phyloP scores from a whole-genome alignment of 768 basidiomycete genomes.

The Amanita rimosa region DNA sequence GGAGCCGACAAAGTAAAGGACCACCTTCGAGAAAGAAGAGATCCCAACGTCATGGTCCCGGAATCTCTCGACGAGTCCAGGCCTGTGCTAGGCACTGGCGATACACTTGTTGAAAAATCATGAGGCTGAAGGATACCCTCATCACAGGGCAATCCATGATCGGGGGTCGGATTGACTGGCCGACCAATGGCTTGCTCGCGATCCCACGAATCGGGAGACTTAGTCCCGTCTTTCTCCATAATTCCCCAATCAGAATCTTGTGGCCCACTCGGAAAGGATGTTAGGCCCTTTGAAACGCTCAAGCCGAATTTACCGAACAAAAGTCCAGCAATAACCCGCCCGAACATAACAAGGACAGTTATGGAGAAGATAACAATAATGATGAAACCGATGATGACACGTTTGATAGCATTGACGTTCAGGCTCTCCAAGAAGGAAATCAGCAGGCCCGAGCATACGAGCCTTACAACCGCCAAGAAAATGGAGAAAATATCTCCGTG shows the following conservation, averaged over 20 bases:
- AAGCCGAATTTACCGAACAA: conserved; percentile 29
- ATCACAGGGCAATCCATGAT: conserved; percentile 29
- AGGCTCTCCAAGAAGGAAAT: conserved; percentile 67
- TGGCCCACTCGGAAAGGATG: neutral
- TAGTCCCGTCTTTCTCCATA: conserved; percentile 24
- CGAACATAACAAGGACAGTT: conserved; percentile 46
- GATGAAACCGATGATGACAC: conserved; percentile 72
- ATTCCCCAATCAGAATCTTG: conserved; percentile 21
- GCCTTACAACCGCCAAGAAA: conserved; percentile 55
- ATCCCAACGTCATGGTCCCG: conserved; percentile 26
- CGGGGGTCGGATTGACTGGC: conserved; percentile 43
- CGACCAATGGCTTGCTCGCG: conserved; percentile 17
- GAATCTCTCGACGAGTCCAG: conserved; percentile 24
- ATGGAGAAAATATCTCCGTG: conserved; percentile 61
- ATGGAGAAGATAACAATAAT: conserved; percentile 62
- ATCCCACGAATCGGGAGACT: neutral
- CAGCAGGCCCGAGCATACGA: conserved; percentile 60
- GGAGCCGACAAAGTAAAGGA: conserved; percentile 22
- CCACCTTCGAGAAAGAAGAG: conserved; percentile 26
- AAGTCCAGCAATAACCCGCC: conserved; percentile 50
- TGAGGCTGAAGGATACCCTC: conserved; percentile 30
- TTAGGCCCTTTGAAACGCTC: conserved; percentile 13
- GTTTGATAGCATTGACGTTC: conserved; percentile 59
- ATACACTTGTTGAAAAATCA: conserved; percentile 29
- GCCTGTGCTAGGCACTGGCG: conserved; percentile 17